phyloP scores from a whole-genome alignment of 2,329 filamentous ascomycete species.

The Penicillium nordicum region DNA sequence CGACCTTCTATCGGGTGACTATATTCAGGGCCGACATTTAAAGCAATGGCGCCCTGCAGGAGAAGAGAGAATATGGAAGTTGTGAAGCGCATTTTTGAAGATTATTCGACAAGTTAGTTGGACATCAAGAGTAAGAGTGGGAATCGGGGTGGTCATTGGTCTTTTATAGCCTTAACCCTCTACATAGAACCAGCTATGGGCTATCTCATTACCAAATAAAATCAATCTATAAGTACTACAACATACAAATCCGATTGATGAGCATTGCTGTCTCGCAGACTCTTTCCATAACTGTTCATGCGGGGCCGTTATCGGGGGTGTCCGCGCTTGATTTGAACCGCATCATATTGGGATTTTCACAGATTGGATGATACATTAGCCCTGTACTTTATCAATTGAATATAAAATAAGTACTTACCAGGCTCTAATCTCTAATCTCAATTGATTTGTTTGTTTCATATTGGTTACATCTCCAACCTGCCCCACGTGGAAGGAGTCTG shows the following conservation, averaged over 20 bases:
- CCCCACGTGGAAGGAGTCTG: too few relatives aligned
- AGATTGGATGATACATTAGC: background rate
- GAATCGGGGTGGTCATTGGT: background rate
- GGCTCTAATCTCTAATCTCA: too few relatives aligned
- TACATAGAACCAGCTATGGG: background rate
- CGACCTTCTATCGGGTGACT: slow-evolving; percentile 22
- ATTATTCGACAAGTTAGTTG: background rate
- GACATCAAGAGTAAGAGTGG: too few relatives aligned
- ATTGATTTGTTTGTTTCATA: too few relatives aligned
- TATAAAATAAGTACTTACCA: background rate
- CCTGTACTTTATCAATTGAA: background rate
- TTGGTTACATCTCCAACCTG: too few relatives aligned
- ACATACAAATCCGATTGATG: background rate
- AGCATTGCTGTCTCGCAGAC: background rate
- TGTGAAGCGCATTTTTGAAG: background rate
- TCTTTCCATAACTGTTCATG: background rate
- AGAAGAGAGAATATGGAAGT: background rate
- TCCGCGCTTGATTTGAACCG: background rate
- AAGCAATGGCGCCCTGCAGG: background rate
- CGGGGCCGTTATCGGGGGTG: background rate
- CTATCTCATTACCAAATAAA: background rate
- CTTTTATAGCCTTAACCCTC: background rate
- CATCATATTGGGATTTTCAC: background rate
- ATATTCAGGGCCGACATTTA: slow-evolving; percentile 24
- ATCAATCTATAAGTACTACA: background rate